These are phyloP conservation scores for Cucurbita argyrosperma DNA, from an alignment of 306 rosid species.

Conservation along the genomic window DNA sequence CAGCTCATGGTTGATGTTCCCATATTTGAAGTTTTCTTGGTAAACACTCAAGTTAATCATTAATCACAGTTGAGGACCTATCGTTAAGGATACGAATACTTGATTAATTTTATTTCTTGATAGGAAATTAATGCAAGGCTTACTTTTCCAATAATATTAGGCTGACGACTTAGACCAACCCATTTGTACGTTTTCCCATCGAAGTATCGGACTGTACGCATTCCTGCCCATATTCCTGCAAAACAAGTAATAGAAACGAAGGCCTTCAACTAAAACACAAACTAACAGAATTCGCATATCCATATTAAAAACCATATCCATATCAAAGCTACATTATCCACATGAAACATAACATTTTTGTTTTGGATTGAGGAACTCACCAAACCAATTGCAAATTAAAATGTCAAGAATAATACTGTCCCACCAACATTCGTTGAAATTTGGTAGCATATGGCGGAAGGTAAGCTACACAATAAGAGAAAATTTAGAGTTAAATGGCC, in stretches of 20 bases:
- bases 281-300: not conserved
- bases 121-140: slow-evolving; percentile 12
- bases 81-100: not conserved
- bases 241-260: not conserved
- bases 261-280: not conserved
- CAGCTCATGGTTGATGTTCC: not conserved
- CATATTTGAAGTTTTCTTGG: no score
- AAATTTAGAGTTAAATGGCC: not conserved
- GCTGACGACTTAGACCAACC: slow-evolving; percentile 97
- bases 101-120: not conserved
- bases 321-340: not conserved
- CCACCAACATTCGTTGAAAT: slow-evolving; percentile 99
- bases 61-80: not conserved
- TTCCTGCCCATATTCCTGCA: slow-evolving; percentile 99
- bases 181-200: slow-evolving; percentile 98
- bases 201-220: slow-evolving; percentile 86
- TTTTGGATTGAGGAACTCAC: slow-evolving; percentile 29
- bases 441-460: slow-evolving; percentile 94
- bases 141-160: slow-evolving; percentile 83
- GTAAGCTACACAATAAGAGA: slow-evolving; percentile 43
- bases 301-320: not conserved
- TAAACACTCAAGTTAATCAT: not conserved
- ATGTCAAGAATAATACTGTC: slow-evolving; percentile 95
- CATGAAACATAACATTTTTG: not conserved
- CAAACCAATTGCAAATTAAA: slow-evolving; percentile 96